A percentile compares a stretch with the other conserved stretches of the same genome.
Conservation (phyloP, 2,329 filamentous ascomycete species). For the Pseudogymnoascus sp. region DNA sequence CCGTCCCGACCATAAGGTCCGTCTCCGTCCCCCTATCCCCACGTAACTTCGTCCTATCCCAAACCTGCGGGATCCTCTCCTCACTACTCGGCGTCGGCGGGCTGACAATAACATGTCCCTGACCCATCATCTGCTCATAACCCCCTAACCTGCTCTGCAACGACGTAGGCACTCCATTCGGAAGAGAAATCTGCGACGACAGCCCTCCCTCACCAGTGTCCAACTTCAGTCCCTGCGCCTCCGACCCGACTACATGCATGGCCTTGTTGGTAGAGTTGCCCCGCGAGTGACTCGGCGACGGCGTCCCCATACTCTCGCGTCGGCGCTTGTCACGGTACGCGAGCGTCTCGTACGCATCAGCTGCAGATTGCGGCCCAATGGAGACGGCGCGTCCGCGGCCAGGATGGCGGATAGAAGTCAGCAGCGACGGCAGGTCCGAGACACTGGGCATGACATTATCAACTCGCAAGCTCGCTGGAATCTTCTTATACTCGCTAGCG, state of each 20-base stretch:
- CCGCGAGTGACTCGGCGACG: slow-evolving; percentile 3
- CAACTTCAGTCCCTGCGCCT: slow-evolving; percentile 14
- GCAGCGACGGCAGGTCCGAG: slow-evolving; percentile 75
- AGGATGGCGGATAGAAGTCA: slow-evolving; percentile 74
- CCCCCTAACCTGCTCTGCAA: slow-evolving; percentile 44
- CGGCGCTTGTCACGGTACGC: slow-evolving; percentile 74
- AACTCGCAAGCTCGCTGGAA: slow-evolving; percentile 63
- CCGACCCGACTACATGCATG: slow-evolving; percentile 9
- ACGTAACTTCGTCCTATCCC: slow-evolving; percentile 23
- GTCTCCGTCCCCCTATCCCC: slow-evolving; percentile 26
- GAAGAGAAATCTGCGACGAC: neutral
- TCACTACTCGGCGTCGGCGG: slow-evolving; percentile 27
- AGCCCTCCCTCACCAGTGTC: slow-evolving; percentile 17
- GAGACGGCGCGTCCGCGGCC: slow-evolving; percentile 73
- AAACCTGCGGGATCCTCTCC: slow-evolving; percentile 28
- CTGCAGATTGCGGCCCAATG: slow-evolving; percentile 88
- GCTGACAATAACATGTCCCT: slow-evolving; percentile 42
- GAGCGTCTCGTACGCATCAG: slow-evolving; percentile 90
- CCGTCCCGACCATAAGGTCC: slow-evolving; percentile 34
- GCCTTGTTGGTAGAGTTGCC: slow-evolving; percentile 12
- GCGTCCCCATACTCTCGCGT: slow-evolving; percentile 43
- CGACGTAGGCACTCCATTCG: slow-evolving; percentile 34
- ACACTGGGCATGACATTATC: slow-evolving; percentile 87
- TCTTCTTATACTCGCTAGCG: slow-evolving; percentile 81
- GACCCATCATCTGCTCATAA: slow-evolving; percentile 68